phyloP scores from a whole-genome alignment of 257 asterid genomes.

The Gardenia jasminoides region DNA sequence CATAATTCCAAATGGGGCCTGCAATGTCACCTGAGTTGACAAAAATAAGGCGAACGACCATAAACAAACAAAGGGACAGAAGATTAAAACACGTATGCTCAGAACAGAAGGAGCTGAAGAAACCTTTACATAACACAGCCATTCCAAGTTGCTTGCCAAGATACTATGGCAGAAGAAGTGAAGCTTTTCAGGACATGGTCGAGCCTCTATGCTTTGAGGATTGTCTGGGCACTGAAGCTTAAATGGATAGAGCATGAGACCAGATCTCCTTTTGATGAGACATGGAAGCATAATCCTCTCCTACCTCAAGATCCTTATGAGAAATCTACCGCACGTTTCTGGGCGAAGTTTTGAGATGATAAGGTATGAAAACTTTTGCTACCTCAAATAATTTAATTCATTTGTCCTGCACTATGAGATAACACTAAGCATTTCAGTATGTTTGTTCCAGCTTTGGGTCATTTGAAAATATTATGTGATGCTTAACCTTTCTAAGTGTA shows the following conservation, averaged over 20 bases:
- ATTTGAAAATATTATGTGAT: not conserved
- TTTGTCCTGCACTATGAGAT: not conserved
- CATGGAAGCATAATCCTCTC: constrained; percentile 59
- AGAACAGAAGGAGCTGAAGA: not conserved
- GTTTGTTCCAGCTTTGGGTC: not conserved
- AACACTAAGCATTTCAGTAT: not conserved
- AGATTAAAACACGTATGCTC: not conserved
- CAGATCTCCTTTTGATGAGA: constrained; percentile 59
- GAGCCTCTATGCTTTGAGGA: constrained; percentile 57
- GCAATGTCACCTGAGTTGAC: not conserved
- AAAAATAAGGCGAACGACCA: not conserved
- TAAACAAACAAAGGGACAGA: not conserved
- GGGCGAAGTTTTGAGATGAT: constrained; percentile 75
- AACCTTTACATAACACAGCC: not conserved
- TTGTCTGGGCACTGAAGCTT: constrained; percentile 52
- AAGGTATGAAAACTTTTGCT: constrained; percentile 37
- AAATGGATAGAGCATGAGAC: constrained; percentile 54
- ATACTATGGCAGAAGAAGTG: constrained; percentile 58
- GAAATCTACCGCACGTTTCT: constrained; percentile 58
- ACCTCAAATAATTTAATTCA: not conserved
- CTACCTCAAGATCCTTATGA: constrained; percentile 65
- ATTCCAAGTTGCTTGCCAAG: constrained; percentile 3
- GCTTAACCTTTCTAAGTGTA: constrained; percentile 18
- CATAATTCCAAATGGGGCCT: not conserved
- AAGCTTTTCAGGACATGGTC: constrained; percentile 71